These are phyloP conservation scores for Niebla homalea DNA, from an alignment of 495 filamentous ascomycete species.

Conservation along the genomic window DNA sequence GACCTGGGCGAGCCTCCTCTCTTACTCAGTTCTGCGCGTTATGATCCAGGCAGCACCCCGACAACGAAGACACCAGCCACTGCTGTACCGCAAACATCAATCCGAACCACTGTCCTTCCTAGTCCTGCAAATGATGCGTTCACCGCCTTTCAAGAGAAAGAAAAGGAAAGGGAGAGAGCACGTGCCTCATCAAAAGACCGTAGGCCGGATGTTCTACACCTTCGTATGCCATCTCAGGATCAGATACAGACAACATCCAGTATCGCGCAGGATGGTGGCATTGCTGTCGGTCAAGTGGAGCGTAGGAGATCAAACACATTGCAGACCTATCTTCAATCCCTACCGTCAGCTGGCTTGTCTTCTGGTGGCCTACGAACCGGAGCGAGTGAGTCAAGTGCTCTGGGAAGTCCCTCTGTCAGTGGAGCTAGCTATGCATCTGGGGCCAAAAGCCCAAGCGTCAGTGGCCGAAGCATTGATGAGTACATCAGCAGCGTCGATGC, in stretches of 20 bases:
- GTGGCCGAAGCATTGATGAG: conserved; percentile 59
- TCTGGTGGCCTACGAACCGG: conserved; percentile 15
- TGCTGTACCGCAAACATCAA: conserved; percentile 32
- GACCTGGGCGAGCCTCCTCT: conserved; percentile 18
- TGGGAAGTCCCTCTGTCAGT: conserved; percentile 34
- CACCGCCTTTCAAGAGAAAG: conserved; percentile 42
- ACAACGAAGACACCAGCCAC: conserved; percentile 35
- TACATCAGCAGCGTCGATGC: conserved; percentile 81
- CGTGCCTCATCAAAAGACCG: conserved; percentile 65
- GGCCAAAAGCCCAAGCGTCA: conserved; percentile 39
- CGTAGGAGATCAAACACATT: conserved; percentile 11
- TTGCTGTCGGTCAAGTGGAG: conserved; percentile 6
- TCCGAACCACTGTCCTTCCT: conserved; percentile 41
- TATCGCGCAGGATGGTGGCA: conserved; percentile 5
- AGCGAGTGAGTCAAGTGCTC: conserved; percentile 10
- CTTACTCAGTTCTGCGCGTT: conserved; percentile 38
- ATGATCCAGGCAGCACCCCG: conserved; percentile 31
- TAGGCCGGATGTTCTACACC: conserved; percentile 70
- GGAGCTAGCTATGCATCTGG: conserved; percentile 33
- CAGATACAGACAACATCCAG: conserved; percentile 12
- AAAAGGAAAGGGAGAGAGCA: conserved; percentile 41
- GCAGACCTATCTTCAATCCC: background rate
- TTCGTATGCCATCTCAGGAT: conserved; percentile 52
- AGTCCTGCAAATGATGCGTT: conserved; percentile 45
- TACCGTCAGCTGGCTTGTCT: conserved; percentile 1